These are phyloP conservation scores for Monosporozyma servazzii DNA, from an alignment of 805 yeast species.

Conservation along the genomic window DNA sequence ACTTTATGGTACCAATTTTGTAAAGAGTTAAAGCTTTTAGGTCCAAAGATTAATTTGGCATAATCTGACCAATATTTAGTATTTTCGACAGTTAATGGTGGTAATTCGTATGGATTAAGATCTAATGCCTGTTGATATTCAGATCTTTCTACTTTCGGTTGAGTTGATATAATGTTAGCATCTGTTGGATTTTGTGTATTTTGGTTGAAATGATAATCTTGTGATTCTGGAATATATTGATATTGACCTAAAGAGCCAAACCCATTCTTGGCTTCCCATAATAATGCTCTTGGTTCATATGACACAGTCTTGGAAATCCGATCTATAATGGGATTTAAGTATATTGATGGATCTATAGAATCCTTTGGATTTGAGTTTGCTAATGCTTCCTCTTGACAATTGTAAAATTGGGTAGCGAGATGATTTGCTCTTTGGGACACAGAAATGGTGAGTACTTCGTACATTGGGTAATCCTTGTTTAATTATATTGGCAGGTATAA, in stretches of 20 bases:
- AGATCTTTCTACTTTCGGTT: slow-evolving; percentile 37
- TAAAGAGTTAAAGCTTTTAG: slow-evolving; percentile 46
- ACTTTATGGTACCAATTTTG: slow-evolving; percentile 46
- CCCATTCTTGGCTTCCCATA: slow-evolving; percentile 79
- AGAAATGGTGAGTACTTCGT: slow-evolving; percentile 65
- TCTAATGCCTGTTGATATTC: slow-evolving; percentile 61
- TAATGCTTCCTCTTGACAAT: slow-evolving; percentile 68
- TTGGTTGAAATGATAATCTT: slow-evolving; percentile 8
- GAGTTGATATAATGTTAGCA: slow-evolving; percentile 23
- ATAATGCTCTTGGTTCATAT: slow-evolving; percentile 71
- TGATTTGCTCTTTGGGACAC: slow-evolving; percentile 69
- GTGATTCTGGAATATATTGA: slow-evolving; percentile 35
- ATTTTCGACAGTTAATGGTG: slow-evolving; percentile 32
- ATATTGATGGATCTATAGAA: slow-evolving; percentile 36
- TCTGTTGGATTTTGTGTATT: neutral
- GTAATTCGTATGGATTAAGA: slow-evolving; percentile 26
- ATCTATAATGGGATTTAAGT: slow-evolving; percentile 36
- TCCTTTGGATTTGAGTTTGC: slow-evolving; percentile 14
- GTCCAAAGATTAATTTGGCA: slow-evolving; percentile 55
- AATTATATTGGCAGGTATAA: too few species aligned
- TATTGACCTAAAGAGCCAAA: slow-evolving; percentile 55
- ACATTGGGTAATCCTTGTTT: slow-evolving; percentile 35
- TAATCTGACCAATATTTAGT: slow-evolving; percentile 77
- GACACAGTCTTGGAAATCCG: slow-evolving; percentile 38
- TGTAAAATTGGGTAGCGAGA: slow-evolving; percentile 70